These are phyloP conservation scores for Penicillium sp. DNA, from an alignment of 2,329 filamentous ascomycete species.

Conservation along the genomic window DNA sequence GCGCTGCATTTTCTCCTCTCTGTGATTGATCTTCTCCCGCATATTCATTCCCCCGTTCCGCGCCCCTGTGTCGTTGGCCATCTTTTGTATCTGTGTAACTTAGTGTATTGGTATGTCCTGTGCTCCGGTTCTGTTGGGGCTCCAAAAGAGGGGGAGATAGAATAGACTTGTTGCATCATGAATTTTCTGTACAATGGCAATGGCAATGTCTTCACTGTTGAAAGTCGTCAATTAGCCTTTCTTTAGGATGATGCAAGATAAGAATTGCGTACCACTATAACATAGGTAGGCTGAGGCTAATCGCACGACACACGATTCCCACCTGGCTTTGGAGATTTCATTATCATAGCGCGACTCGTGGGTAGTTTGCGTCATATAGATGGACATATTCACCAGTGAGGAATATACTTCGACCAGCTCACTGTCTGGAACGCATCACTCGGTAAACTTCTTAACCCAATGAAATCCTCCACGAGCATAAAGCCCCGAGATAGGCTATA, in stretches of 20 bases:
- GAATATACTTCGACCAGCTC: background rate
- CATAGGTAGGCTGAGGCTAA: too few species aligned
- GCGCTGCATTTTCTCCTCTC: conserved; percentile 22
- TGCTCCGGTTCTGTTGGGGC: conserved; percentile 22
- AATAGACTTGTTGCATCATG: conserved; percentile 37
- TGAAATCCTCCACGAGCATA: background rate
- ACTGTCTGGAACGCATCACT: background rate
- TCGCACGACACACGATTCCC: too few species aligned
- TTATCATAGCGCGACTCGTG: too few species aligned
- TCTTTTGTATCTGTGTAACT: conserved; percentile 34
- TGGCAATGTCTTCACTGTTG: background rate
- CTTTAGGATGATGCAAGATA: background rate
- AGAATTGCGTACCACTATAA: background rate
- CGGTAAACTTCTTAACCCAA: background rate
- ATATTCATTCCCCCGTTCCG: conserved; percentile 33
- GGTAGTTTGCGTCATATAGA: too few species aligned
- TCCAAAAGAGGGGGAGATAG: conserved; percentile 33
- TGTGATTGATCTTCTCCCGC: conserved; percentile 25
- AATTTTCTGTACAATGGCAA: conserved; percentile 8
- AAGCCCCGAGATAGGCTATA: background rate
- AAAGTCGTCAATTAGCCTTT: background rate
- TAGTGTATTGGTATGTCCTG: conserved; percentile 38
- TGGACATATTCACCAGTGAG: background rate
- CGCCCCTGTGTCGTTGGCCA: conserved; percentile 28
- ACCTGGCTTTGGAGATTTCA: too few species aligned